Evolutionary conservation across 202 grass and related monocot genomes (phyloP), one percentile per base, ranked within the genome.

Genomic region (Carex arenaria): DNA sequence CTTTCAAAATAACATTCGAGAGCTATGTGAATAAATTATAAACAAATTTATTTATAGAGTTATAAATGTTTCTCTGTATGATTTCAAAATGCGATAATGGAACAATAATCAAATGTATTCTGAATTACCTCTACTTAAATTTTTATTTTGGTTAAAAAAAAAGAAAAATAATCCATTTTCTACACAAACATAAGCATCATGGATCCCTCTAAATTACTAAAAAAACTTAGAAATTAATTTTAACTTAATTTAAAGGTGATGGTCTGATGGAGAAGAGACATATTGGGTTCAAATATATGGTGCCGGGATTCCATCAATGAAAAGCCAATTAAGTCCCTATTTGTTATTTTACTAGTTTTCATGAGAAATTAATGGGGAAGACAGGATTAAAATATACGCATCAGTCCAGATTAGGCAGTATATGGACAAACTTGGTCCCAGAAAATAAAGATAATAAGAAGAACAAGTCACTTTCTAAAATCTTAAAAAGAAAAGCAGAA

Each of bases 401-500:
- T 67, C 42, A 67, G 40, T 63, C 14, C 28, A 65, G 40, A 82
- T 82, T 82, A 82, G 79, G 61, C 61, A 82, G 63, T 67, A 82
- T 53, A 82, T 67, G 40, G 79, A 82, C 79, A 82, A 80, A 45
- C 14, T 67, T 68, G 23, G 47, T 67, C 43, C 63, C 4, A 68
- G 4, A 82, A 42, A 49, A 52, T 8, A 57, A 76, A 17, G 2
- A 80, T 54, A 63, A 80, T 22, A 64, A 60, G 74, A 10, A 54
- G n/a, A 80, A 81, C n/a, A 10, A 49, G 60, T 81, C 79, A 3
- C 61, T 64, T 28, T 82, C 80, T 69, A 55, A 65, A 69, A 82
- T 82, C 60, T 67, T 67, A 32, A 67, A 82, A 82, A 36, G 57
- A 63, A 67, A 74, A 82, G 61, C 15, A 45, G 59, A 90, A 83